Conservation (phyloP, 441 rosid species). For the Euphorbia celastroides region DNA sequence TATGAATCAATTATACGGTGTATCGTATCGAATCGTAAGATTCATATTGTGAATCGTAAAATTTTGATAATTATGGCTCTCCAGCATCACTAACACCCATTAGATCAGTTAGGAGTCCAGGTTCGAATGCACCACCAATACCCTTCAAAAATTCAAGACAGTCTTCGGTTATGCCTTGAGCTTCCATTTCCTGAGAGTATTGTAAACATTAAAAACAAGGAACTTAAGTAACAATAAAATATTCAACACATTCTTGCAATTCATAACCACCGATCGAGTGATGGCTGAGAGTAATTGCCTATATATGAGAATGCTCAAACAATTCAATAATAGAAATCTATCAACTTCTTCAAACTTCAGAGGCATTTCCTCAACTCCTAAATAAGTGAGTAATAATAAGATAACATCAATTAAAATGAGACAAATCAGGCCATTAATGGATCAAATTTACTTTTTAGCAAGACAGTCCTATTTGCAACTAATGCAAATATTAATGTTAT, state of each 20-base stretch:
- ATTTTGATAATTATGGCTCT: no score
- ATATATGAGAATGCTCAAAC: neutral
- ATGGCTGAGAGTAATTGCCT: neutral
- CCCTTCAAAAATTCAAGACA: slow-evolving; percentile 52
- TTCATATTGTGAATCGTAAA: no score
- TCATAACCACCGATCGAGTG: neutral
- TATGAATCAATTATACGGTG: no score
- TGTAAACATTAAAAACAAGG: neutral
- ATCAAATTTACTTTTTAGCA: no score
- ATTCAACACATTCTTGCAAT: neutral
- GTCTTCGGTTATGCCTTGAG: slow-evolving; percentile 48
- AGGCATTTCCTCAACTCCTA: neutral
- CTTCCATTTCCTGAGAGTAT: slow-evolving; percentile 50
- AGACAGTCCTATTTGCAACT: no score
- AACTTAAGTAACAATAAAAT: neutral
- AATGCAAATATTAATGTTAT: no score
- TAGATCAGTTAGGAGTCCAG: slow-evolving; percentile 64
- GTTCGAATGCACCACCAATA: slow-evolving; percentile 60
- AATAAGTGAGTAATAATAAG: neutral
- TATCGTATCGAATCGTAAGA: no score
- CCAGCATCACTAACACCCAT: slow-evolving; percentile 82
- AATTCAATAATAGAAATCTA: neutral
- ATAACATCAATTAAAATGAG: neutral
- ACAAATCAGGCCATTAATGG: no score
- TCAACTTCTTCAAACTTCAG: neutral